A percentile compares a stretch with the other conserved stretches of the same genome.
Evolutionary conservation across 2,329 filamentous ascomycete species (phyloP).

Genomic region (Colletotrichum camelliae): DNA sequence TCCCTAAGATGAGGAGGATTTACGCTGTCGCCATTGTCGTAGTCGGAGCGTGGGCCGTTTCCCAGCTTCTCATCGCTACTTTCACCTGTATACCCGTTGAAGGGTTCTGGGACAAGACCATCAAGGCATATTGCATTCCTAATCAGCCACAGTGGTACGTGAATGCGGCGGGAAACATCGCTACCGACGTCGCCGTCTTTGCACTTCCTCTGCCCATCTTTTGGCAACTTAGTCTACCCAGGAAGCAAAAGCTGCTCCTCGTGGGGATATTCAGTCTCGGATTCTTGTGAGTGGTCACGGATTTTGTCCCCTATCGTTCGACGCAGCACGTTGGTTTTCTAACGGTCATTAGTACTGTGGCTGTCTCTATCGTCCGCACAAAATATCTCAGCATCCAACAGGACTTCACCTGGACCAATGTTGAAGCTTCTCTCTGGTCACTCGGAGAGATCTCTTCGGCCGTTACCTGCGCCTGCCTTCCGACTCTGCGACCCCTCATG

Average conservation of each 20-base stretch:
- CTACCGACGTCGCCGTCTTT: conserved; percentile 31
- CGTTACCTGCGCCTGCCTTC: conserved; percentile 26
- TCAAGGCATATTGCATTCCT: conserved; percentile 25
- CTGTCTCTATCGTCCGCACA: conserved; percentile 27
- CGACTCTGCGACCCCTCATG: conserved; percentile 28
- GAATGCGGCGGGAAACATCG: conserved; percentile 31
- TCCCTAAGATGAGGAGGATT: conserved; percentile 29
- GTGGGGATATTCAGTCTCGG: conserved; percentile 32
- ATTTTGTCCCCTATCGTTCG: not conserved
- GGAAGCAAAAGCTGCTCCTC: conserved; percentile 27
- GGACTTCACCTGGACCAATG: conserved; percentile 27
- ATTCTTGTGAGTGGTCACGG: conserved; percentile 28
- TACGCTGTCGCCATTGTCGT: conserved; percentile 30
- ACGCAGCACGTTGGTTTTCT: not conserved
- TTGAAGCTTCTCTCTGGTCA: conserved; percentile 28
- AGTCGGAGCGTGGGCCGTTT: conserved; percentile 30
- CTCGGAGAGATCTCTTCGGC: conserved; percentile 27
- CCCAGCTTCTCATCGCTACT: conserved; percentile 29
- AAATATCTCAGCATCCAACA: conserved; percentile 20
- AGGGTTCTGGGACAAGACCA: conserved; percentile 30
- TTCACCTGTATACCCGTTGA: conserved; percentile 31
- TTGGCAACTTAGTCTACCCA: conserved; percentile 25
- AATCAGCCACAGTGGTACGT: conserved; percentile 27
- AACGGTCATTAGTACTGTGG: conserved; percentile 23
- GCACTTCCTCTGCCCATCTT: conserved; percentile 30